Evolutionary conservation across 23 red algal species (phyloP).

Genomic region (Gracilaria gracilis): DNA sequence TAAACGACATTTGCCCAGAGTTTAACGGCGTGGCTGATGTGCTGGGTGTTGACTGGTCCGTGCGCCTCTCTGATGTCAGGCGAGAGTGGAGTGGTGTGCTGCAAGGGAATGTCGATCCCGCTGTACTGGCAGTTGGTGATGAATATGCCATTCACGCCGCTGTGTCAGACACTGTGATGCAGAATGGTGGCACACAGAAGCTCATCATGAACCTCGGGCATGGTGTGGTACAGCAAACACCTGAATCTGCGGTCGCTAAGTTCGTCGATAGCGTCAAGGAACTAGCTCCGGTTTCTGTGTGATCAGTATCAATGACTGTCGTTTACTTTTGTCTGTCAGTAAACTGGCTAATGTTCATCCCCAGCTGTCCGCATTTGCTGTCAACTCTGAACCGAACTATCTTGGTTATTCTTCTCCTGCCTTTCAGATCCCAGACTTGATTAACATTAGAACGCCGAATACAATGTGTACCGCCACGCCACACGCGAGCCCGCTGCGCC

Average conservation of each 20-base stretch:
- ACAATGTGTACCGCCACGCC: constrained; percentile 58
- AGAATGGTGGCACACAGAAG: constrained; percentile 55
- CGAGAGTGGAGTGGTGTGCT: constrained; percentile 48
- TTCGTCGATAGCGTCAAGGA: constrained; percentile 74
- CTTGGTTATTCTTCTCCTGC: neutral
- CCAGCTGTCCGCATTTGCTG: no score
- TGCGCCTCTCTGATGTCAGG: constrained; percentile 75
- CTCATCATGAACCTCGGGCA: constrained; percentile 90
- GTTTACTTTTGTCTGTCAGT: neutral
- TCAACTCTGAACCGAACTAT: no score
- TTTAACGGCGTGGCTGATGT: constrained; percentile 68
- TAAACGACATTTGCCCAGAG: constrained; percentile 24
- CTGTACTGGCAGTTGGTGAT: constrained; percentile 59
- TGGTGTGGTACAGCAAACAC: constrained; percentile 85
- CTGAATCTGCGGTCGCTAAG: constrained; percentile 71
- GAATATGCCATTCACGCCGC: constrained; percentile 37
- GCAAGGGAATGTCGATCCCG: constrained; percentile 92
- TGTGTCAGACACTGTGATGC: constrained; percentile 57
- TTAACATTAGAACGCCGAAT: constrained; percentile 39
- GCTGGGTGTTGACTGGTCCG: constrained; percentile 81
- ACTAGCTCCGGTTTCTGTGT: constrained; percentile 20
- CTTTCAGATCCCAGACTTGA: constrained; percentile 9
- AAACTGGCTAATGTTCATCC: neutral
- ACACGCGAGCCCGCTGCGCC: constrained; percentile 47
- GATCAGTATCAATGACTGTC: neutral